Evolutionary conservation across 2,329 filamentous ascomycete genomes (phyloP), one percentile per base, ranked within the genome.

Genomic region (Fusarium citri): DNA sequence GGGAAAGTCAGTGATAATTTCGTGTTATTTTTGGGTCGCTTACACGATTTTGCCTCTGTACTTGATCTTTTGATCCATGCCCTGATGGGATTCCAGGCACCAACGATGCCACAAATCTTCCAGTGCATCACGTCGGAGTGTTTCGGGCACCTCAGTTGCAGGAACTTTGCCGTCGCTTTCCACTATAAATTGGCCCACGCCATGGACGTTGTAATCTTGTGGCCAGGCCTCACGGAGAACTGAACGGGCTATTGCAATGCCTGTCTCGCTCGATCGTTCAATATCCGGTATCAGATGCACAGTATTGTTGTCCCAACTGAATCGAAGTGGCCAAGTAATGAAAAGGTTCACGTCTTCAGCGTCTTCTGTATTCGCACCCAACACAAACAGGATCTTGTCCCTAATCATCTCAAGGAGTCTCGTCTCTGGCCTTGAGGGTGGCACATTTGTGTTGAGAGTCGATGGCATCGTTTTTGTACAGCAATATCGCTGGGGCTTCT

Each of bases 111-210:
- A 54, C 10, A 18, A 8, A 8, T 43, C 28, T 6, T 54, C 50
- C 23, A 22, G 28, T 26, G 23, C 49, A 10, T 16, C 10, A n/a
- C 18, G 18, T 16, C 16, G 23, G 26, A 28, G 26, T 28, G 26
- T 12, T 2, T 28, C 26, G 23, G 23, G 18, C 3, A 41, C n/a
- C 5, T 2, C 0, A 3, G 2, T 10, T 16, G 50, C 23, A 0
- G 23, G 9, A 18, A 6, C 4, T 0, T 4, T 15, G 4, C 9
- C n/a, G 14, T 23, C 18, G 7, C 50, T 41, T 8, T 16, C 34
- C 3, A 53, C 0, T 16, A 42, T 7, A 18, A 8, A 16, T 12
- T 53, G 49, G 4, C 3, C 6, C 8, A 28, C 34, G 6, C 15
- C 15, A 3, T 8, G 5, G 6, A 28, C n/a, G 5, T n/a, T 9